Base-by-base conservation (phyloP, 2,329 filamentous ascomycete species). In the Penicillium italicum region DNA sequence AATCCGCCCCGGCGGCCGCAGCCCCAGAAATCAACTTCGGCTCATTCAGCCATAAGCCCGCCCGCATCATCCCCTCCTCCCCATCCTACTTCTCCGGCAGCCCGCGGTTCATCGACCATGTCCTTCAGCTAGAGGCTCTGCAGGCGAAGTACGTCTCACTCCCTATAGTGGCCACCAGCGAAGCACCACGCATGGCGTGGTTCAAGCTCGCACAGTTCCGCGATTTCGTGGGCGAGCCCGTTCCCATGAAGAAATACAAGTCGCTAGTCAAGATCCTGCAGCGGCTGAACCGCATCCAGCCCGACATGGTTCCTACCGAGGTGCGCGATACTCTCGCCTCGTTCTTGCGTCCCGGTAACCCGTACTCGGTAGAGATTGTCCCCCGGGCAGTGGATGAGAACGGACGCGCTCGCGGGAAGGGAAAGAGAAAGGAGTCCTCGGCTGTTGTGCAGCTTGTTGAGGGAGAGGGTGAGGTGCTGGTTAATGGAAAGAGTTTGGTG, bases 41-140 rank as follows among this genome's bases (percentile, higher is more conserved):
- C 18, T 53, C 62, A 33, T 66, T 66, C 57, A 56, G 22, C 41
- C 61, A 75, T 28, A 62, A 66, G 26, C 81, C 84, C 62, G 86
- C 89, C 50, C 90, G 94, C 62, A 79, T 95, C 22, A 79, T 97
- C 34, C 94, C 94, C 20, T 82, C 82, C 26, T 96, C 92, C 34
- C 87, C 90, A 3, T 94, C 93, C n/a, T 99, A 99, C 77, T 99
- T 97, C 79, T 92, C 91, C 50, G 88, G 88, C 50, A 87, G 87
- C 58, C 89, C 92, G 1, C 80, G 82, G 52, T 97, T 96, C 79
- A 94, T 88, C 75, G 94, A 99, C 76, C 84, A 89, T 67, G 84
- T 89, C 65, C 82, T 97, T 62, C 77, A 80, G 43, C 81, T 99
- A 45, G 84, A 90, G 65, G 80, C 82, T 11, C 81, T 97, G 24